Percentiles rank a stretch among this genome's conserved stretches.
Evolutionary conservation across 305 asterid genomes (phyloP).

Genomic region (Lippia alba): DNA sequence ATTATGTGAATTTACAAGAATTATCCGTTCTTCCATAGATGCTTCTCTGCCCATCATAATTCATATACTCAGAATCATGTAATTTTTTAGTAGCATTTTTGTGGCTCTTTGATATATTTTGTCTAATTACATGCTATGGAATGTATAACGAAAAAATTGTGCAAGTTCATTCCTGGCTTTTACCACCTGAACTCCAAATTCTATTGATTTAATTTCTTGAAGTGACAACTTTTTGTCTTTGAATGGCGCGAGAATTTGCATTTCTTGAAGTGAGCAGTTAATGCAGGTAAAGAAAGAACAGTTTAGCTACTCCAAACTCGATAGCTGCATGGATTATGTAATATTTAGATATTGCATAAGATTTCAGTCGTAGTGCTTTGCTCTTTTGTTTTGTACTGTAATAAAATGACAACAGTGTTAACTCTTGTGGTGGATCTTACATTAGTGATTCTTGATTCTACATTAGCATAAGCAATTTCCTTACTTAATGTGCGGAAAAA

Average conservation of each 20-base stretch:
- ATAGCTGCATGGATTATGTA: constrained; percentile 12
- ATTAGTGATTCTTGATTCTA: neutral
- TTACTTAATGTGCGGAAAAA: neutral
- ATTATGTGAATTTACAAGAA: neutral
- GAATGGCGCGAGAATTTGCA: constrained; percentile 5
- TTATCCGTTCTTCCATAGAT: neutral
- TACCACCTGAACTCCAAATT: neutral
- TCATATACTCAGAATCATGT: constrained; percentile 2
- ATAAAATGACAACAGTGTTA: neutral
- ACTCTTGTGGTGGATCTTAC: neutral
- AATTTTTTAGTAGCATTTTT: constrained; percentile 4
- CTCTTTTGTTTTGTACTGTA: neutral
- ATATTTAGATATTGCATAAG: neutral
- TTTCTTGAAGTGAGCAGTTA: constrained; percentile 4
- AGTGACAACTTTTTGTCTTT: neutral
- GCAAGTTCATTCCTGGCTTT: constrained; percentile 9
- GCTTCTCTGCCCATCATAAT: neutral
- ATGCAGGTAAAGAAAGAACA: neutral
- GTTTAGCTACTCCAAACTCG: constrained; percentile 12
- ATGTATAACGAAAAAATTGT: neutral
- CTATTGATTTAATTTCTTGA: neutral
- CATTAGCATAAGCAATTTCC: neutral
- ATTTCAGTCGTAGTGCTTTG: neutral
- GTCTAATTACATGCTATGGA: constrained; percentile 10
- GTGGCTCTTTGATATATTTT: neutral